These are phyloP conservation scores for Cutaneotrichosporon cutaneum DNA, from an alignment of 1,284 basidiomycete species.

Conservation along the genomic window DNA sequence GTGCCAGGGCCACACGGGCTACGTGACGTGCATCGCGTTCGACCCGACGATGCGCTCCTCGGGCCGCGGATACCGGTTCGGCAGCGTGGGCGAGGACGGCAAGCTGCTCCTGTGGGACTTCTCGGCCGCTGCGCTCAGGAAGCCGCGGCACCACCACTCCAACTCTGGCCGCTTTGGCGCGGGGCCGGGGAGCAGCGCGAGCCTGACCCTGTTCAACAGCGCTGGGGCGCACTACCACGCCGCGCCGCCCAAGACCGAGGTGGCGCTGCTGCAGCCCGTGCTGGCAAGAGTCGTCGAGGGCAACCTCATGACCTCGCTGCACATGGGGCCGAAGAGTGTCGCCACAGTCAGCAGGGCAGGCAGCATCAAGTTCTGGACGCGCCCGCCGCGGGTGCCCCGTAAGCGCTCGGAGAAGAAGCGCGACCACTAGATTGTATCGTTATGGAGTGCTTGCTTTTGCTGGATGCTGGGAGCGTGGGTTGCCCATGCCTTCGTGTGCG, in stretches of 20 bases:
- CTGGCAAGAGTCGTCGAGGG: slow-evolving; percentile 74
- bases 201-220: slow-evolving; percentile 57
- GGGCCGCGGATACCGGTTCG: slow-evolving; percentile 83
- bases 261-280: slow-evolving; percentile 86
- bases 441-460: no score
- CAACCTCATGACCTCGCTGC: slow-evolving; percentile 68
- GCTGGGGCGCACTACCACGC: slow-evolving; percentile 68
- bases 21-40: slow-evolving; percentile 84
- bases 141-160: slow-evolving; percentile 49
- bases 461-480: no score
- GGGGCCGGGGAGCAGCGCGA: slow-evolving; percentile 54
- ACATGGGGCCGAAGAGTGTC: slow-evolving; percentile 71
- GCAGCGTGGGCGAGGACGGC: slow-evolving; percentile 90
- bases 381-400: slow-evolving; percentile 56
- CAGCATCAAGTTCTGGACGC: slow-evolving; percentile 75
- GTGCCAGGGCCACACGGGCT: slow-evolving; percentile 94
- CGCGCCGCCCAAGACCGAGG: slow-evolving; percentile 81
- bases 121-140: slow-evolving; percentile 58
- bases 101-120: slow-evolving; percentile 95
- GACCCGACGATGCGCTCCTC: slow-evolving; percentile 76
- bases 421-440: slow-evolving; percentile 6
- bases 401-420: slow-evolving; percentile 14
- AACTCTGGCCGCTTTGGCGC: slow-evolving; percentile 36
- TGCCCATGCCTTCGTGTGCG: no score
- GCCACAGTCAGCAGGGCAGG: slow-evolving; percentile 71